Conservation (phyloP, 352 stramenopile genomes). For the Elongisporangium senticosum region DNA sequence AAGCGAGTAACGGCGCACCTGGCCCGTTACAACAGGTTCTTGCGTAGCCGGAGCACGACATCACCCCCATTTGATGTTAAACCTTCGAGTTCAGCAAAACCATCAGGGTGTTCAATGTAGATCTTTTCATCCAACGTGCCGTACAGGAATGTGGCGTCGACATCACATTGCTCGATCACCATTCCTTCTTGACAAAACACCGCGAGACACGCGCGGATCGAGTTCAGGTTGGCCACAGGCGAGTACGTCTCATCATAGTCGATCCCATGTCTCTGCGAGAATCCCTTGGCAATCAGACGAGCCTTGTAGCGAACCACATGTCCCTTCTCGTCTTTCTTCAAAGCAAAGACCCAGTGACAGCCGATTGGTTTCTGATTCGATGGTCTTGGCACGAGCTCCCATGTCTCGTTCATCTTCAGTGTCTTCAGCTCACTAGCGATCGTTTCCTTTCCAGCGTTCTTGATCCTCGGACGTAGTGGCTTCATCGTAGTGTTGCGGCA, state of each 20-base stretch:
- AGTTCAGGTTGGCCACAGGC: constrained; percentile 7
- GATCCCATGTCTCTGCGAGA: constrained; percentile 5
- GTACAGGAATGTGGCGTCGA: constrained; percentile 23
- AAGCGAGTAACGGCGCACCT: too few relatives aligned
- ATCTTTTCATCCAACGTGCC: constrained; percentile 14
- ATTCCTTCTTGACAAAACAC: constrained; percentile 6
- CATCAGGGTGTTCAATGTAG: constrained; percentile 16
- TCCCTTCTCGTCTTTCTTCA: constrained; percentile 4
- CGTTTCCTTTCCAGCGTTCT: constrained; percentile 7
- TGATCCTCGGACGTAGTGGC: constrained; percentile 1
- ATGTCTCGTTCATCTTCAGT: constrained; percentile 8
- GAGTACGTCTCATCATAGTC: constrained; percentile 15
- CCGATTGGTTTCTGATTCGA: constrained; percentile 6
- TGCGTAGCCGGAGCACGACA: too few relatives aligned
- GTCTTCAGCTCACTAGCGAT: constrained; percentile 10
- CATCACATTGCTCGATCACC: constrained; percentile 14
- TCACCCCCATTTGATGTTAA: too few relatives aligned
- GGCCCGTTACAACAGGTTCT: too few relatives aligned
- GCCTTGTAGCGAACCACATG: constrained; percentile 9
- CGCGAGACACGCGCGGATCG: constrained; percentile 3
- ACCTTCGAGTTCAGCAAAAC: neutral
- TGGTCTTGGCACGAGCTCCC: constrained; percentile 7
- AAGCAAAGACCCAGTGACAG: constrained; percentile 3
- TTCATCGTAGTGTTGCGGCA: constrained; percentile 5
- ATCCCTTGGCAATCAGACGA: constrained; percentile 6